Base-by-base conservation (phyloP, 1,139 yeast species). In the Kodamaea derodonti region DNA sequence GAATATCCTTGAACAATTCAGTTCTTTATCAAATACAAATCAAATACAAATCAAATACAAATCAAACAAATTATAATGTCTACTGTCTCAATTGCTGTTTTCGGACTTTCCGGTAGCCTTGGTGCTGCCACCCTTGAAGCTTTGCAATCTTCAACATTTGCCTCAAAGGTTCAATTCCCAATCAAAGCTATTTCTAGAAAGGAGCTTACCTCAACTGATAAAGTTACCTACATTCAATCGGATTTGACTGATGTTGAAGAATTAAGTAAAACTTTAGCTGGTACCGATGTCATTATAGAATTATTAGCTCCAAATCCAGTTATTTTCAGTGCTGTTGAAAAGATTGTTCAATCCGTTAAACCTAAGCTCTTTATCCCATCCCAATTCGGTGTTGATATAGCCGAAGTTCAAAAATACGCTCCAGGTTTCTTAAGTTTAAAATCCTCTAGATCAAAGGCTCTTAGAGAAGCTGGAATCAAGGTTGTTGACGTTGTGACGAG, bases 341-440 rank as follows among this genome's bases (percentile, higher is more conserved):
- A 54, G 34, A 44, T 77, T 6, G 65, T 71, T 3, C 48, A 51
- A 7, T 49, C 49, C 13, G 66, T 69, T 24, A 67, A 63, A 46
- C 78, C 79, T 29, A 71, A 73, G 51, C 46, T 78, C 27, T 78
- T 69, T 53, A 66, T 80, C 37, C 83, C 85, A 26, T 73, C 84
- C 3, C 84, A 78, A 49, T 80, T 74, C 46, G 86, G 86, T 29
- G 49, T 61, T 28, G 76, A 75, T 33, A 41, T 64, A 22, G 49
- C 43, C 7, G 45, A 51, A 12, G 52, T 49, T 14, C 41, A 46
- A 9, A 43, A 41, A 20, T 39, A 45, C 35, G 54, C 62, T 18
- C 66, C 68, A 3, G 65, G 65, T 1, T 60, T 65, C 44, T 49
- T 74, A 20, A 46, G 37, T 1, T 14, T 41, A 15, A 80, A 80